Evolutionary conservation across 352 stramenopile species (phyloP), one percentile per base, ranked within the genome.

Genomic region (Phytophthora multivora): DNA sequence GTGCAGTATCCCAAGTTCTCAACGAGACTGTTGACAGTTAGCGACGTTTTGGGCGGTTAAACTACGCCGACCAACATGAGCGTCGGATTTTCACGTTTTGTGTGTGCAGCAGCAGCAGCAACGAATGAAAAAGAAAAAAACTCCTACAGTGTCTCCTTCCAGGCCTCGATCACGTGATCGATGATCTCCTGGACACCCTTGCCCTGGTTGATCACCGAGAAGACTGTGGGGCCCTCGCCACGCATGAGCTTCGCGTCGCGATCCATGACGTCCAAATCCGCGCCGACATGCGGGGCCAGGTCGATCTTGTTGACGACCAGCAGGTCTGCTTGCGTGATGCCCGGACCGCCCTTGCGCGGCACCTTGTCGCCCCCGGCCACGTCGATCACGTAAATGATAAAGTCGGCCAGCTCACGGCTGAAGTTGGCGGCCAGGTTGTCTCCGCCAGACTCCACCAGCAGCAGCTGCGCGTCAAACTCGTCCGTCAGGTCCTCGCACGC

Each of bases 301-400:
- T 99, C 97, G 70, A 97, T 99, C 80, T 99, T 99, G 81, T 99
- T 99, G 61, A 99, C 96, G 12, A 99, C 84, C 4, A 99, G 80
- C 50, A 99, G 73, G 71, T 99, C 96, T 11, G 87, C 95, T 73
- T 99, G 96, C 2, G 96, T 99, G 68, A 99, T 98, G 23, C 97
- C 97, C 1, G 97, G 97, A 36, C 97, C 97, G 51, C 97, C 97
- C 74, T 99, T 99, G 55, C 97, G 89, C 21, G 97, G 97, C 51
- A 99, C 90, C 71, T 99, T 99, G 72, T 99, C 97, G 18, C 97
- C 97, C 21, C 97, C 97, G 15, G 97, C 95, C 25, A 99, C 97
- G 75, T 99, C 97, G 73, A 99, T 99, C 12, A 99, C 97, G 75
- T 99, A 99, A 57, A 99, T 92, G 33, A 98, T 99, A 66, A 97